Evolutionary conservation across 1,284 basidiomycete genomes (phyloP).

Genomic region (Ceratobasidium sp.): DNA sequence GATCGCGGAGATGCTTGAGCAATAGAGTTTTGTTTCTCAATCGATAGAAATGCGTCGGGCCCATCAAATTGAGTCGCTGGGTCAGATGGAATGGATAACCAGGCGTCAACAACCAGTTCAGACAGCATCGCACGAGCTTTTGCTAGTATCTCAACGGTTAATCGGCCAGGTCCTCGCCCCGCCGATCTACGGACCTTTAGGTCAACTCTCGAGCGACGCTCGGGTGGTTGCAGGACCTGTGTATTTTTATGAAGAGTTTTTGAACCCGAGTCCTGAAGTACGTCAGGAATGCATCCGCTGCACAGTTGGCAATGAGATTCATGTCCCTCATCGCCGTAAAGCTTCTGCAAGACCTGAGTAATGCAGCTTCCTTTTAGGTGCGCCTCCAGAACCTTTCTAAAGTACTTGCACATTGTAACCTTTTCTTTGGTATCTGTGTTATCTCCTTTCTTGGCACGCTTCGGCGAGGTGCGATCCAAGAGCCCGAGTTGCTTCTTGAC

Average conservation of each 20-base stretch:
- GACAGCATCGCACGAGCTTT: neutral
- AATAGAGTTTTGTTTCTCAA: neutral
- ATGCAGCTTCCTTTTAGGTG: neutral
- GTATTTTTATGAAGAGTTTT: no score
- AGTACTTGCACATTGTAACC: neutral
- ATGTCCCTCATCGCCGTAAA: neutral
- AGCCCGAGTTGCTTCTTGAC: neutral
- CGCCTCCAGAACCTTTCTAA: neutral
- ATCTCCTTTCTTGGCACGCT: neutral
- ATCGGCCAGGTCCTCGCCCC: neutral
- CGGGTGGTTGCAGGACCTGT: no score
- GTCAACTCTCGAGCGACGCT: no score
- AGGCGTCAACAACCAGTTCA: neutral
- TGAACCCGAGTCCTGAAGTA: no score
- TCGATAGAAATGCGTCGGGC: neutral
- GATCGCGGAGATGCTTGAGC: neutral
- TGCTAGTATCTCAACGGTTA: neutral
- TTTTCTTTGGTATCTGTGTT: neutral
- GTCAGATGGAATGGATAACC: neutral
- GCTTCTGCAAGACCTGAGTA: neutral
- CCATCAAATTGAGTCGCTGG: neutral
- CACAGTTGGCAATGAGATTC: neutral
- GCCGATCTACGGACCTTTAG: no score
- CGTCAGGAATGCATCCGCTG: conserved; percentile 1
- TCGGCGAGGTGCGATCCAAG: neutral